Conservation (phyloP, 257 asterid species). For the Solanum dulcamara region DNA sequence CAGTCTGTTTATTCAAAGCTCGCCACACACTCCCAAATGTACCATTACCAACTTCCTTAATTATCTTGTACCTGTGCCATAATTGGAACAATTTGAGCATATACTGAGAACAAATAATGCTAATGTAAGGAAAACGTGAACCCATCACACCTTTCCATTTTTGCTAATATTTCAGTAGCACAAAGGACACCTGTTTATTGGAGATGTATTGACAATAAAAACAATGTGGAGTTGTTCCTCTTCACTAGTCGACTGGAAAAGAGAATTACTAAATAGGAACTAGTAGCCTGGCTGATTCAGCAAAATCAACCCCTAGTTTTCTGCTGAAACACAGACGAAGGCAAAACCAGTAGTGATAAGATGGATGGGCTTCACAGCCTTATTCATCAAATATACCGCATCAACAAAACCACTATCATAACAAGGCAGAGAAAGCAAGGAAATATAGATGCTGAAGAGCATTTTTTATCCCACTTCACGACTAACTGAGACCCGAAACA, state of each 20-base stretch:
- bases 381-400: conserved; percentile 34
- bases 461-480: conserved; percentile 30
- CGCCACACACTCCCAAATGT: conserved; percentile 97
- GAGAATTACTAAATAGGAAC: conserved; percentile 16
- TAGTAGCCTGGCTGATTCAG: conserved; percentile 42
- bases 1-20: conserved; percentile 83
- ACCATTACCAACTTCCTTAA: conserved; percentile 96
- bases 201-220: conserved; percentile 6
- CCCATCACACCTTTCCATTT: conserved; percentile 73
- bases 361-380: conserved; percentile 48
- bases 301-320: conserved; percentile 37
- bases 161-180: conserved; percentile 22
- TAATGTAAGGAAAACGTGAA: neutral
- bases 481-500: neutral
- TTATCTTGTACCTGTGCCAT: conserved; percentile 62
- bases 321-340: neutral
- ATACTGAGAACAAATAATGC: neutral
- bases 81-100: neutral
- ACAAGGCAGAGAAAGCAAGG: conserved; percentile 9
- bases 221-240: conserved; percentile 14
- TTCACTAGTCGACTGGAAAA: conserved; percentile 17
- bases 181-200: conserved; percentile 20
- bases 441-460: conserved; percentile 25
- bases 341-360: conserved; percentile 20
- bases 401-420: conserved; percentile 5